phyloP scores from a whole-genome alignment of 176 grass and related monocot species.

The Calamus simplicifolius region DNA sequence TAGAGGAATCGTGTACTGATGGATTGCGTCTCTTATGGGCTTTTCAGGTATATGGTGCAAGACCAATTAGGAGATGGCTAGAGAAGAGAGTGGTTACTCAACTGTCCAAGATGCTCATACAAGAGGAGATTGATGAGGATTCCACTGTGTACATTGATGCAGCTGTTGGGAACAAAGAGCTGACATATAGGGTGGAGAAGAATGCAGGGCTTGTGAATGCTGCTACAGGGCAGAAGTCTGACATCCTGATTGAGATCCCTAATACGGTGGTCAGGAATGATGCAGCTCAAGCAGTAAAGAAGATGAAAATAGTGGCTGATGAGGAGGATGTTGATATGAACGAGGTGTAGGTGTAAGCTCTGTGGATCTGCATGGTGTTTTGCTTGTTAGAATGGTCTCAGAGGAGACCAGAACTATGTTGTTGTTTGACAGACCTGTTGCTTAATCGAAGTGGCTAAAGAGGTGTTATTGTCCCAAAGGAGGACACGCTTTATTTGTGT shows the following conservation, averaged over 20 bases:
- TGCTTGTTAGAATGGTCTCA: too few relatives aligned
- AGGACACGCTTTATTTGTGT: too few relatives aligned
- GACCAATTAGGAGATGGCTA: conserved; percentile 79
- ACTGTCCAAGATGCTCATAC: conserved; percentile 83
- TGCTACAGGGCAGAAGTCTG: conserved; percentile 50
- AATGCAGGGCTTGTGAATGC: conserved; percentile 67
- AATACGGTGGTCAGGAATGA: conserved; percentile 17
- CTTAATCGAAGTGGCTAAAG: too few relatives aligned
- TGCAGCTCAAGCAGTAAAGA: conserved; percentile 41
- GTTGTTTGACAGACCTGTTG: too few relatives aligned
- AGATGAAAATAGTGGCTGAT: conserved; percentile 37
- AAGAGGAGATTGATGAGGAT: conserved; percentile 83
- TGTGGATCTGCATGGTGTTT: too few relatives aligned
- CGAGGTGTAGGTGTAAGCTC: conserved; percentile 12
- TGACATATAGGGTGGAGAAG: conserved; percentile 49
- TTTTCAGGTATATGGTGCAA: conserved; percentile 55
- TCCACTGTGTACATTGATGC: conserved; percentile 64
- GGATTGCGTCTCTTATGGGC: background rate
- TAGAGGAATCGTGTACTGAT: background rate
- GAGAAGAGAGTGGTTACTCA: conserved; percentile 82
- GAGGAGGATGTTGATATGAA: conserved; percentile 47
- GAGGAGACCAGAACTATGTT: too few relatives aligned
- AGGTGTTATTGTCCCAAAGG: too few relatives aligned
- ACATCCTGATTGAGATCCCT: conserved; percentile 73
- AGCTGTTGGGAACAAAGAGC: conserved; percentile 33